These are phyloP conservation scores for Sporisorium sorghi DNA, from an alignment of 1,284 basidiomycete species.

Conservation along the genomic window DNA sequence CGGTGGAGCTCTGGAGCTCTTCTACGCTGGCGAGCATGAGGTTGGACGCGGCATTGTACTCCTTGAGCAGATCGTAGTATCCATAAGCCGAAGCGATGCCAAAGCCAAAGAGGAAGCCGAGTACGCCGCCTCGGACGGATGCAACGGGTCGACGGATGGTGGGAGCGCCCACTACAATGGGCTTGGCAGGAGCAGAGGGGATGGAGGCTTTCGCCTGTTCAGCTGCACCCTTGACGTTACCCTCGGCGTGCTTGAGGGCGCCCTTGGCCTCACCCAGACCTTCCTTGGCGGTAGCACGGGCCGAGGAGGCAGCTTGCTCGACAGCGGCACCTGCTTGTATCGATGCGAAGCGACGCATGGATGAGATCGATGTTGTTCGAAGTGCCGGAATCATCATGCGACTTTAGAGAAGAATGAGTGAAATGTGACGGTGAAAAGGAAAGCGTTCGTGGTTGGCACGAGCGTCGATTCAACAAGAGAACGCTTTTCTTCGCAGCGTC, in stretches of 20 bases:
- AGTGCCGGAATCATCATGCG: constrained; percentile 25
- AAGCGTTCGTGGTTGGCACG: constrained; percentile 17
- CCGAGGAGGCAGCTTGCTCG: constrained; percentile 26
- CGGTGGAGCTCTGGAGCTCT: constrained; percentile 84
- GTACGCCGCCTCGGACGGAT: constrained; percentile 70
- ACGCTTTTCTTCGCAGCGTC: background rate
- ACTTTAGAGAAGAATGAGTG: no score
- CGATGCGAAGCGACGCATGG: constrained; percentile 17
- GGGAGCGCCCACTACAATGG: constrained; percentile 39
- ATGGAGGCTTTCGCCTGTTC: constrained; percentile 23
- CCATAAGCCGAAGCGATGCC: constrained; percentile 81
- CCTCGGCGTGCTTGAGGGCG: constrained; percentile 22
- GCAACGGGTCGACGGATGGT: constrained; percentile 45
- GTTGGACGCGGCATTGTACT: constrained; percentile 86
- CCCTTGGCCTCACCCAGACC: constrained; percentile 29
- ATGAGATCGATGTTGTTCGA: constrained; percentile 5
- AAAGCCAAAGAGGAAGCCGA: constrained; percentile 90
- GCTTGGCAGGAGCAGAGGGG: constrained; percentile 27
- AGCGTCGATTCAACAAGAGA: constrained; percentile 14
- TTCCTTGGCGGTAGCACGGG: constrained; percentile 24
- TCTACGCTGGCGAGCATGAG: constrained; percentile 86
- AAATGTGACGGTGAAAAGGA: background rate
- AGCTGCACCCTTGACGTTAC: constrained; percentile 23
- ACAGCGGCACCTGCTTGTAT: constrained; percentile 22
- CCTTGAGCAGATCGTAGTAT: constrained; percentile 86